phyloP scores from a whole-genome alignment of 345 rosid genomes.

The Gossypium ekmanianum region DNA sequence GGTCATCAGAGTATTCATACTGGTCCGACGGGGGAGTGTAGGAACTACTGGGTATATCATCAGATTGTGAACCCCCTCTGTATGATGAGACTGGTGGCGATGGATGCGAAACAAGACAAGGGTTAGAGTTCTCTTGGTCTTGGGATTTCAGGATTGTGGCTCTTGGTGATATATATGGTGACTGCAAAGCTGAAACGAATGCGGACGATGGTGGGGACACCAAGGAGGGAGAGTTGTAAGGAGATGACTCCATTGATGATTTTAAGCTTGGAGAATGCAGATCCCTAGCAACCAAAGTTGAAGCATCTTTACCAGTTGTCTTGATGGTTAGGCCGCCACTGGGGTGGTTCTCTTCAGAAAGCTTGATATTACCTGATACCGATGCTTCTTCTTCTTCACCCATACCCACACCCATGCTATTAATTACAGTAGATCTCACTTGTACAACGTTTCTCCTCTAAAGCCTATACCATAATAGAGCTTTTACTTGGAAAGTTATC shows the following conservation, averaged over 20 bases:
- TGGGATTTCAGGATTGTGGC: constrained; percentile 41
- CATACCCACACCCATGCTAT: not conserved
- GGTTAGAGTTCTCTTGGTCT: constrained; percentile 17
- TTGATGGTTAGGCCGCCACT: constrained; percentile 3
- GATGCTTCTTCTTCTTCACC: constrained; percentile 7
- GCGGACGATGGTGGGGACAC: constrained; percentile 92
- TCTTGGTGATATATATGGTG: constrained; percentile 92
- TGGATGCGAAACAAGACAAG: constrained; percentile 16
- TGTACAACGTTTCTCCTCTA: not conserved
- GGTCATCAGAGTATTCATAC: constrained; percentile 77
- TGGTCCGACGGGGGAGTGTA: constrained; percentile 85
- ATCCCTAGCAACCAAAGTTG: constrained; percentile 22
- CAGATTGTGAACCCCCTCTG: constrained; percentile 51
- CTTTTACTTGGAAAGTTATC: not conserved
- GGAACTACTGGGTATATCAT: constrained; percentile 86
- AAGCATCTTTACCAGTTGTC: constrained; percentile 8
- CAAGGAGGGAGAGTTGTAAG: constrained; percentile 70
- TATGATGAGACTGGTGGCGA: constrained; percentile 45
- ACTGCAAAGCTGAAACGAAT: constrained; percentile 87
- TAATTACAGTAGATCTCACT: not conserved
- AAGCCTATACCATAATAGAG: not conserved
- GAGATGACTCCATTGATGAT: constrained; percentile 44
- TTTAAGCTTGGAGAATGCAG: constrained; percentile 42
- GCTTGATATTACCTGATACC: not conserved
- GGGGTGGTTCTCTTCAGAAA: not conserved